Evolutionary conservation across 1,284 basidiomycete species (phyloP), one percentile per base, ranked within the genome.

Genomic region (Ceratobasidium sp.): DNA sequence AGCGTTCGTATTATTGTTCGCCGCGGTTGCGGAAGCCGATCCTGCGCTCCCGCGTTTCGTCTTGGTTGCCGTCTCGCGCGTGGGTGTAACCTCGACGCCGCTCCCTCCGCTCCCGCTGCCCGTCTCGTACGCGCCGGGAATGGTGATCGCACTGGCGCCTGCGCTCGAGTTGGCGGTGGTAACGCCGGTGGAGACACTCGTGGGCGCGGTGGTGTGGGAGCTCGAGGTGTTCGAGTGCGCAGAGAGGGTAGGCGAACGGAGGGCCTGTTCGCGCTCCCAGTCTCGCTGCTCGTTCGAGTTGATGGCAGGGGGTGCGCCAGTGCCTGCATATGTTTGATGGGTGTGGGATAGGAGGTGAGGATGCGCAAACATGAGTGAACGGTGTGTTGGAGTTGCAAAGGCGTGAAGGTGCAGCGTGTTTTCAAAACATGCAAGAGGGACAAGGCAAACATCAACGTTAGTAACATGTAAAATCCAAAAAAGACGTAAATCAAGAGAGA

Each of bases 161-260:
- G 43, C 58, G 35, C 57, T 61, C 35, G 55, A 58, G 8, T 61
- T 61, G 21, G 63, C 30, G 32, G 49, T 67, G 26, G 66, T 69
- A n/a, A 21, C 57, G 21, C 16, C 21, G 5, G 66, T 58, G 52
- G 66, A 57, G 41, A 54, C 50, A 13, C 11, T 41, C 18, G 66
- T 69, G 14, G 64, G 64, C 9, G 64, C 64, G 28, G 62, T 66
- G 3, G 62, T 66, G 41, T 67, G 64, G 18, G 64, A 67, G 32
- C 64, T 49, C 32, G 64, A 67, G 7, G 64, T 67, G 64, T 67
- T 67, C 49, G 64, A 67, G 50, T 67, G 64, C 21, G 64, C 50
- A 4, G 64, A 67, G 50, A 67, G 64, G 47, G 64, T 67, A 35
- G 64, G 64, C 64, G 64, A 67, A 38, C 64, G 64, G 35, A 67